These are phyloP conservation scores for Suillus paluster DNA, from an alignment of 768 basidiomycete species.

Conservation along the genomic window DNA sequence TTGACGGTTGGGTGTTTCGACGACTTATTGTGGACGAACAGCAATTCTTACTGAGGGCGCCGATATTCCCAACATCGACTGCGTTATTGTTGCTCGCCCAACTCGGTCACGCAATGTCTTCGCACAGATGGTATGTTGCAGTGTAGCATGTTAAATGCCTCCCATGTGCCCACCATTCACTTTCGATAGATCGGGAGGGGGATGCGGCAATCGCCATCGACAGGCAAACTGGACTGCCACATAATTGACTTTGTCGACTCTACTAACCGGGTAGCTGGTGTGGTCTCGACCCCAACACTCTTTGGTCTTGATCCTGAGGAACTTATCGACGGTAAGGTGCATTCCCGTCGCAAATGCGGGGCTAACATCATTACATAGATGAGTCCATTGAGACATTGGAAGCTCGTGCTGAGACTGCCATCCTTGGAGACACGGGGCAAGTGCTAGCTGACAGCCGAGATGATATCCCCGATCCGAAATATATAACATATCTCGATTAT, in stretches of 20 bases:
- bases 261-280: slow-evolving; percentile 64
- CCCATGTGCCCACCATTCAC: slow-evolving; percentile 2
- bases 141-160: neutral
- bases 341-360: slow-evolving; percentile 6
- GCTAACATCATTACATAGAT: slow-evolving; percentile 40
- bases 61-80: slow-evolving; percentile 95
- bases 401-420: slow-evolving; percentile 38
- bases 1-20: neutral
- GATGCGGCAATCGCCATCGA: slow-evolving; percentile 80
- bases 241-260: slow-evolving; percentile 93
- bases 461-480: slow-evolving; percentile 57
- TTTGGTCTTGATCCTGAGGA: slow-evolving; percentile 83
- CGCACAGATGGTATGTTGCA: slow-evolving; percentile 79
- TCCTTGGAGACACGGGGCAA: slow-evolving; percentile 10
- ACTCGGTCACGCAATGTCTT: slow-evolving; percentile 90
- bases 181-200: slow-evolving; percentile 84
- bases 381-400: slow-evolving; percentile 54
- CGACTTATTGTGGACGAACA: slow-evolving; percentile 13
- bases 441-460: slow-evolving; percentile 26
- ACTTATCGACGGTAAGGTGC: slow-evolving; percentile 56
- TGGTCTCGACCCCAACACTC: slow-evolving; percentile 80
- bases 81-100: slow-evolving; percentile 84
- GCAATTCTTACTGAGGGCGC: slow-evolving; percentile 93
- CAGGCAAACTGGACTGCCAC: slow-evolving; percentile 82
- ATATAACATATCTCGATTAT: slow-evolving; percentile 76